Evolutionary conservation across 2,329 filamentous ascomycete species (phyloP).

Genomic region (Fusarium sterilihyphosum): DNA sequence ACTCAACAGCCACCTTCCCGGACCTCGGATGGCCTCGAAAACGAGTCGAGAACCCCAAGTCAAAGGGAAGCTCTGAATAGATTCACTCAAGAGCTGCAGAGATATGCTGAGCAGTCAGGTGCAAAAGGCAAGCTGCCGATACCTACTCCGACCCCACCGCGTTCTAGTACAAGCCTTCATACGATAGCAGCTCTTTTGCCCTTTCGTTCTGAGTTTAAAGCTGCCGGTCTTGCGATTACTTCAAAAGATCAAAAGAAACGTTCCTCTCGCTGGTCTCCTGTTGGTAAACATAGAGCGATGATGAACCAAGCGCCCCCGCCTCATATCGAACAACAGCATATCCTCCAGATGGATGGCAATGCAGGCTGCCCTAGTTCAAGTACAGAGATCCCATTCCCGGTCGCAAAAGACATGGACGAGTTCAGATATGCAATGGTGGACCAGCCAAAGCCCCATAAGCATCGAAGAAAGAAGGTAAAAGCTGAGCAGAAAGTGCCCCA

Average conservation of each 20-base stretch:
- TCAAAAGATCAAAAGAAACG: conserved; percentile 56
- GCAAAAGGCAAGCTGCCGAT: conserved; percentile 51
- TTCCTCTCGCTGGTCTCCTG: background rate
- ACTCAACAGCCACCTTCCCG: background rate
- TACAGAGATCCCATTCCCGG: conserved; percentile 48
- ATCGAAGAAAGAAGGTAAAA: conserved; percentile 32
- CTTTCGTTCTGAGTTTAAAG: conserved; percentile 62
- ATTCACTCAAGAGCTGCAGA: conserved; percentile 46
- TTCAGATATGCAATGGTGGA: conserved; percentile 50
- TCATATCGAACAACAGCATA: background rate
- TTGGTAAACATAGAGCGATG: conserved; percentile 14
- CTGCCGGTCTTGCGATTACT: conserved; percentile 66
- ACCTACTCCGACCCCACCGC: conserved; percentile 53
- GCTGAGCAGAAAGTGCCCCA: conserved; percentile 3
- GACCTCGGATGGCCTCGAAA: conserved; percentile 3
- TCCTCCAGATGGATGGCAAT: conserved; percentile 46
- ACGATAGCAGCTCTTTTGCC: conserved; percentile 65
- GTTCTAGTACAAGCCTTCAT: conserved; percentile 56
- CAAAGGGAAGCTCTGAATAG: conserved; percentile 54
- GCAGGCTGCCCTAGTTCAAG: conserved; percentile 39
- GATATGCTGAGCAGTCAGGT: conserved; percentile 48
- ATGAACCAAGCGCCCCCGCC: background rate
- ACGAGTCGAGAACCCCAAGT: conserved; percentile 55
- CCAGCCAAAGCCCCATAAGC: conserved; percentile 38
- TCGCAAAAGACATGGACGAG: conserved; percentile 44